Base-by-base conservation (phyloP, 768 basidiomycete species). In the Pleurotus citrinopileatus region DNA sequence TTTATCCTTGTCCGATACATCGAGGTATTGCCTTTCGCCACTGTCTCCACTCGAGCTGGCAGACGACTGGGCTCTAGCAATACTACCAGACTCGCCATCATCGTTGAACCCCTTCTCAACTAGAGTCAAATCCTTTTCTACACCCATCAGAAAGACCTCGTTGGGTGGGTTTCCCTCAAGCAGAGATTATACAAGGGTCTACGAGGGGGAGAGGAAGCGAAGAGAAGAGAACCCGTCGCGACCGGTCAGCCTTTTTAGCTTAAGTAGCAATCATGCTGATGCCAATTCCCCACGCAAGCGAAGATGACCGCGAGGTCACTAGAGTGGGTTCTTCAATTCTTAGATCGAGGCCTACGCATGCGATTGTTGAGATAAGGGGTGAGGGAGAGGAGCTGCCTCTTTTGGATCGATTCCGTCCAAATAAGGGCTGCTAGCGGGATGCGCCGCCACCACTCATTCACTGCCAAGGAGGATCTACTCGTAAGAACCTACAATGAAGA, bases 1-100 rank as follows among this genome's bases (percentile, higher is more conserved):
- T 23, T 74, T 75, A 61, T 89, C 88, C 47, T 83, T 70, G 61
- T 85, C 83, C 54, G 78, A 76, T n/a, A 70, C 75, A 59, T 84
- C 79, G 54, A 86, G 78, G 42, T 75, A 70, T 64, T 72, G 70
- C 29, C 73, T 73, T 25, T 51, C 29, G 6, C 23, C 25, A 10
- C 27, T 37, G 12, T 25, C 29, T 4, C 22, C 19, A 37, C 20
- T 37, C 34, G 22, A 40, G 17, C 2, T n/a, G 17, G 38, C 9
- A 4, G 17, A 29, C 3, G 48, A 51, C 22, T 25, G 19, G 22
- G n/a, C 17, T 4, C 20, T 17, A 2, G 22, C 12, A 25, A n/a
- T 10, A 26, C 29, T 51, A 26, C 48, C 37, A 4, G 29, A 10
- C 10, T 4, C 34, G 34, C 48, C 37, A 23, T 19, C 19, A 3